These are phyloP conservation scores for Phytophthora sojae DNA, from an alignment of 352 stramenopile species.

Conservation along the genomic window DNA sequence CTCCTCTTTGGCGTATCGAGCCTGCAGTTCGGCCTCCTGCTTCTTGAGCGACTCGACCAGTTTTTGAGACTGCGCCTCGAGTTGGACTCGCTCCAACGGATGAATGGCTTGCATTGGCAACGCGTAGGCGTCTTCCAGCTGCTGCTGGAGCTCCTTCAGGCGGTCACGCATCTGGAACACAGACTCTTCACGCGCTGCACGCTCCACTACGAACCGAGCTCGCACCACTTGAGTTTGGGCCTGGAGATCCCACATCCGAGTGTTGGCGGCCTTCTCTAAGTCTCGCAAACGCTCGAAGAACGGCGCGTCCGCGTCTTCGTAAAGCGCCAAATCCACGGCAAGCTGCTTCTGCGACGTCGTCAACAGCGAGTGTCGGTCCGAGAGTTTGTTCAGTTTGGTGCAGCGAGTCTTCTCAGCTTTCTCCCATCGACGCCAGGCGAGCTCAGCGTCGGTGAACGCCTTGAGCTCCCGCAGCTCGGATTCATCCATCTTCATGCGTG, in stretches of 20 bases:
- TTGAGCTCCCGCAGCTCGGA: constrained; percentile 57
- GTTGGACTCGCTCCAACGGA: constrained; percentile 51
- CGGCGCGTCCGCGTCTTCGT: constrained; percentile 44
- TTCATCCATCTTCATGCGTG: constrained; percentile 48
- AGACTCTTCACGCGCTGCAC: constrained; percentile 62
- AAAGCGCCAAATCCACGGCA: constrained; percentile 55
- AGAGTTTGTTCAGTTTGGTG: constrained; percentile 46
- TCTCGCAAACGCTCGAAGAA: constrained; percentile 60
- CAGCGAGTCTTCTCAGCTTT: constrained; percentile 45
- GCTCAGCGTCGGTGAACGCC: constrained; percentile 48
- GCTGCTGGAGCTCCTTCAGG: constrained; percentile 46
- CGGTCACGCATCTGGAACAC: constrained; percentile 62
- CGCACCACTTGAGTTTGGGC: constrained; percentile 63
- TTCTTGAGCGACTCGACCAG: constrained; percentile 32
- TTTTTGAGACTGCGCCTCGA: constrained; percentile 42
- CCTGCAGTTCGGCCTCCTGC: constrained; percentile 30
- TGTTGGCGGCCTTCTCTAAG: constrained; percentile 57
- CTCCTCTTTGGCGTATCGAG: constrained; percentile 44
- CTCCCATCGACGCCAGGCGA: constrained; percentile 61
- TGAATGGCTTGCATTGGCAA: constrained; percentile 66
- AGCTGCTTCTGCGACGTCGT: constrained; percentile 43
- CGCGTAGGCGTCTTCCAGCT: constrained; percentile 51
- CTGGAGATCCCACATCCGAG: constrained; percentile 61
- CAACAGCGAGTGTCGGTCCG: constrained; percentile 32
- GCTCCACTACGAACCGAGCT: constrained; percentile 69